A percentile compares a stretch with the other conserved stretches of the same genome.
Conservation (phyloP, 441 rosid species). For the Jatropha podagrica region DNA sequence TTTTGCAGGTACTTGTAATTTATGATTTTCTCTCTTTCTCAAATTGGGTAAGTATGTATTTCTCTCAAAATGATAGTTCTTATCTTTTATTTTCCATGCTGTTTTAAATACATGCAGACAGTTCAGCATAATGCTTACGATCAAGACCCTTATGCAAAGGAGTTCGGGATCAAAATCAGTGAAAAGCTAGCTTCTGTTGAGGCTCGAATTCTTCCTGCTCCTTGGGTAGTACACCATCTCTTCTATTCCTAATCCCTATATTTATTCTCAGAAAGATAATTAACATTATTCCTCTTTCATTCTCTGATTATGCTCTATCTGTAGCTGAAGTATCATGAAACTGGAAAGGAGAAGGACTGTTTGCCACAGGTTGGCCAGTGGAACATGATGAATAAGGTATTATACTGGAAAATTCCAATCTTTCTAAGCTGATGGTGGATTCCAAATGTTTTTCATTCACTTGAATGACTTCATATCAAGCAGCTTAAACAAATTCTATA, state of each 20-base stretch:
- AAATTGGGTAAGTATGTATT: neutral
- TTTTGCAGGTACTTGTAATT: constrained; percentile 49
- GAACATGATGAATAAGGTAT: constrained; percentile 99
- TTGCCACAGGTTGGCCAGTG: constrained; percentile 98
- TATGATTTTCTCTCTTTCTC: neutral
- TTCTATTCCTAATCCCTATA: neutral
- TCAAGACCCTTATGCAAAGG: constrained; percentile 95
- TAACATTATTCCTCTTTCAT: constrained; percentile 4
- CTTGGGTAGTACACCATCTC: constrained; percentile 63
- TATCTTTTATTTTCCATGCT: constrained; percentile 6
- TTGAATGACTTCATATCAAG: neutral
- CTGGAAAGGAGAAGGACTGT: constrained; percentile 95
- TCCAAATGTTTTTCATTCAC: neutral
- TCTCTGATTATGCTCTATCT: constrained; percentile 18
- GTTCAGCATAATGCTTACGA: constrained; percentile 84
- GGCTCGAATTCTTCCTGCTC: constrained; percentile 97
- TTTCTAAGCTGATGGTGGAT: neutral
- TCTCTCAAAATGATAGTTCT: neutral
- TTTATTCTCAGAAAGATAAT: neutral
- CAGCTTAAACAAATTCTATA: neutral
- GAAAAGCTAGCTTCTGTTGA: constrained; percentile 90
- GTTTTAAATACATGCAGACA: constrained; percentile 44
- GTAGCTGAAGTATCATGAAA: constrained; percentile 96
- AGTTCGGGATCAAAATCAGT: constrained; percentile 87
- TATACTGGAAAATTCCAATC: neutral